Base-by-base conservation (phyloP, 2,329 filamentous ascomycete genomes). In the Phialocephala subalpina region DNA sequence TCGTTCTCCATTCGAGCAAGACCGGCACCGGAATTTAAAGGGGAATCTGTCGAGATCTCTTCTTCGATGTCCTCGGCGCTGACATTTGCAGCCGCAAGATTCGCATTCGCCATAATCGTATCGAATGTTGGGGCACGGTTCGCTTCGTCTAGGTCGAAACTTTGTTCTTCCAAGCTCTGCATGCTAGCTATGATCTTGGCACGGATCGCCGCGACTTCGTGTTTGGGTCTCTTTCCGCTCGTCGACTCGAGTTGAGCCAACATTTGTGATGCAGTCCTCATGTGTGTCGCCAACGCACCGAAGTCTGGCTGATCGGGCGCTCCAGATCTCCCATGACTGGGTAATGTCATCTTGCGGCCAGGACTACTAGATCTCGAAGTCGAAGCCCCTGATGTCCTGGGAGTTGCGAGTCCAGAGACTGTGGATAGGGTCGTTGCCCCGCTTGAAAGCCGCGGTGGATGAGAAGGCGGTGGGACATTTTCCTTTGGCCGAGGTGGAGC, bases 151-250 rank as follows among this genome's bases (percentile, higher is more conserved):
- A 87, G 80, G 58, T 93, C 89, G 73, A 96, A 96, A 76, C 89
- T 94, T 77, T 95, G 91, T 77, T 96, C 93, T 77, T 96, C 92
- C 9, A 96, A 80, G 70, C 86, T 93, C 77, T 96, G 92, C 93
- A 96, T 96, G 77, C 92, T 95, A 2, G 92, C 92, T 73, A 96
- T 96, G 69, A 96, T 96, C 79, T 93, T 94, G 47, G 92, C 89
- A 72, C 93, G 86, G 77, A 96, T 96, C 8, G 92, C 91, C 20
- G 92, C 92, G 4, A 96, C 92, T 78, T 96, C 92, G 35, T 89
- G 87, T 75, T 87, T 91, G 1, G 92, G 92, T 38, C 92, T 84
- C 78, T 95, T 96, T 33, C 92, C 90, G 69, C 90, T 90, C 25
- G 91, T 95, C 1, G 91, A 87, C 66, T 96, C 92, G 11, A 96